Evolutionary conservation across 1,139 yeast species (phyloP).

Genomic region (Hansenula lynferdii): DNA sequence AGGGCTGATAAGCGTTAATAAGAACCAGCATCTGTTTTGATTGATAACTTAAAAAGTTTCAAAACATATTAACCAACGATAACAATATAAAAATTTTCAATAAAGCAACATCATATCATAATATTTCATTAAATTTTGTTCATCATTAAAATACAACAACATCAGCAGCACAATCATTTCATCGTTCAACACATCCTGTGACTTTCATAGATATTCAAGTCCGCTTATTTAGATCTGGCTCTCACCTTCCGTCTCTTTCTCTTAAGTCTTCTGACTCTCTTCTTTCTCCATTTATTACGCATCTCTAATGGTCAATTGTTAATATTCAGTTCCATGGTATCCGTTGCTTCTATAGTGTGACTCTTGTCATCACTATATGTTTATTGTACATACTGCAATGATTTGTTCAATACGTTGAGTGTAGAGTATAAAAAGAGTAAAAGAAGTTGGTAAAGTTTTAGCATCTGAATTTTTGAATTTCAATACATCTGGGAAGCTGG

Average conservation of each 20-base stretch:
- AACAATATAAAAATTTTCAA: too few relatives aligned
- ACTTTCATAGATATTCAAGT: slow-evolving; percentile 27
- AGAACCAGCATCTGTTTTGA: too few relatives aligned
- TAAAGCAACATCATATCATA: neutral
- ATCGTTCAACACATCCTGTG: slow-evolving; percentile 17
- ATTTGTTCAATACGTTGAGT: slow-evolving; percentile 14
- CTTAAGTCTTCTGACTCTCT: slow-evolving; percentile 99
- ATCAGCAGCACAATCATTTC: slow-evolving; percentile 35
- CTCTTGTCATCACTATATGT: neutral
- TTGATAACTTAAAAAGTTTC: too few relatives aligned
- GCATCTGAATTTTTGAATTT: slow-evolving; percentile 1
- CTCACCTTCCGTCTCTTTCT: slow-evolving; percentile 99
- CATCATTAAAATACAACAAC: neutral
- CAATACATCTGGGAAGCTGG: neutral
- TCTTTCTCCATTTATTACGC: slow-evolving; percentile 98
- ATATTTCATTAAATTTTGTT: neutral
- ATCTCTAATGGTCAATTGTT: slow-evolving; percentile 31
- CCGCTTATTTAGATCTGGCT: slow-evolving; percentile 97
- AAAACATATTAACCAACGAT: too few relatives aligned
- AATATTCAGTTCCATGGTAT: neutral
- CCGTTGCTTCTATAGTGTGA: slow-evolving; percentile 8
- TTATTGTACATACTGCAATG: slow-evolving; percentile 10
- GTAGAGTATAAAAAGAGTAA: slow-evolving; percentile 4
- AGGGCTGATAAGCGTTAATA: too few relatives aligned
- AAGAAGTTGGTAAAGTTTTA: neutral